Percentiles rank a stretch among this genome's conserved stretches.
Conservation (phyloP, 1,284 basidiomycete species). For the Apiotrichum sp. region DNA sequence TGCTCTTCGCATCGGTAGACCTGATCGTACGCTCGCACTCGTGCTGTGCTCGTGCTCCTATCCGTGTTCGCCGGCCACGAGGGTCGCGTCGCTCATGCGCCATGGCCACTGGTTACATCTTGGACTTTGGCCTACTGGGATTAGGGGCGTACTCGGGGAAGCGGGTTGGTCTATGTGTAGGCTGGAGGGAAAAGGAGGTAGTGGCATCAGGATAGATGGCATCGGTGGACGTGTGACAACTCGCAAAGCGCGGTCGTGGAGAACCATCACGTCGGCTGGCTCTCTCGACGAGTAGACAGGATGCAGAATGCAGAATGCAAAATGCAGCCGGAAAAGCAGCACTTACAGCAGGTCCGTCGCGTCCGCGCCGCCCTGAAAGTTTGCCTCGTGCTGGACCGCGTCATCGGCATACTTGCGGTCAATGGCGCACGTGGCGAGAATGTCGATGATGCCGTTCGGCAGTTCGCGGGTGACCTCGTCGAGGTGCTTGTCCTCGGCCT, state of each 20-base stretch:
- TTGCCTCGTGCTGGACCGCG: constrained; percentile 29
- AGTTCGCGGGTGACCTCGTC: constrained; percentile 31
- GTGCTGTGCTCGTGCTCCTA: not conserved
- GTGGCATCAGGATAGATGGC: not conserved
- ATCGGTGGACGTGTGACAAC: too few species aligned
- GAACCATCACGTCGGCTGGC: too few species aligned
- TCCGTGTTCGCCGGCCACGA: not conserved
- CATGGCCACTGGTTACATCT: not conserved
- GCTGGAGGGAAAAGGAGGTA: not conserved
- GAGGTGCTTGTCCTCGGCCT: constrained; percentile 62
- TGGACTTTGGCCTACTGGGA: not conserved
- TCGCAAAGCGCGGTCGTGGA: too few species aligned
- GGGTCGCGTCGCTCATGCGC: not conserved
- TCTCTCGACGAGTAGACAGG: not conserved
- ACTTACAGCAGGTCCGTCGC: constrained; percentile 1
- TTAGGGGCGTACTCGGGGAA: not conserved
- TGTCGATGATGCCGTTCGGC: constrained; percentile 30
- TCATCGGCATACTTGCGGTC: constrained; percentile 39
- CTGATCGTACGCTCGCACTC: too few species aligned
- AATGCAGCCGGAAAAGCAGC: not conserved
- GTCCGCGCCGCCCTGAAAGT: constrained; percentile 17
- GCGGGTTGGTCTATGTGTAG: not conserved
- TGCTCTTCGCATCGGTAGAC: too few species aligned
- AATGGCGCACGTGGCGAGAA: constrained; percentile 38
- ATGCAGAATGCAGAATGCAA: not conserved